Base-by-base conservation (phyloP, 2,329 filamentous ascomycete species). In the Orbilia quercus region DNA sequence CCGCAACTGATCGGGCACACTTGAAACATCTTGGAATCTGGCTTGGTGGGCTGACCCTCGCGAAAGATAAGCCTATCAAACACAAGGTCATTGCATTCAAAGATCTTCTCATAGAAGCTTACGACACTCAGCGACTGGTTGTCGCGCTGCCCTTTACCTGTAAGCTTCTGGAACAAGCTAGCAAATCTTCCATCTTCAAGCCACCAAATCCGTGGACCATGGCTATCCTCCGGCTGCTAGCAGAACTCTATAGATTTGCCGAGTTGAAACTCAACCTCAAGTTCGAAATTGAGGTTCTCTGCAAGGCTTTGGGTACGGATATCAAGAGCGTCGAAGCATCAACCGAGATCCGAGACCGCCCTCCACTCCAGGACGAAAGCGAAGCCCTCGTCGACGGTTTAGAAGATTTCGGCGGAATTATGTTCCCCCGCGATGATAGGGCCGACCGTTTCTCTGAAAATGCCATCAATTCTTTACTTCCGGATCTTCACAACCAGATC, bases 21-120 rank as follows among this genome's bases (percentile, higher is more conserved):
- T 84, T 99, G 34, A 98, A 98, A 82, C 97, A 96, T 79, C 85
- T 99, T 12, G 95, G 92, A 73, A 89, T 88, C 40, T 99, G 96
- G 96, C 87, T 99, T 42, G 95, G 95, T 9, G 91, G 94, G 16
- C 81, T 99, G 77, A 99, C 95, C 0, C 87, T 99, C 63, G 95
- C 95, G 23, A 89, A 94, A 59, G 91, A 99, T 79, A 94, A 94
- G 79, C 95, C 95, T 0, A 96, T 99, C 82, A 93, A 94, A 79
- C 93, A 97, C 80, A 92, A 90, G 79, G 96, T 98, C 79, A 93
- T 99, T 74, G 96, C 94, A 1, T 98, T 99, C 85, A 96, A 96
- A 81, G 92, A 98, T 78, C 84, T 99, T 4, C 85, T 99, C 2
- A 89, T 97, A 47, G 95, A 99, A 81, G 95, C 91, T 0, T 93